These are phyloP conservation scores for Pleurotus platypus DNA, from an alignment of 768 basidiomycete genomes.

Conservation along the genomic window DNA sequence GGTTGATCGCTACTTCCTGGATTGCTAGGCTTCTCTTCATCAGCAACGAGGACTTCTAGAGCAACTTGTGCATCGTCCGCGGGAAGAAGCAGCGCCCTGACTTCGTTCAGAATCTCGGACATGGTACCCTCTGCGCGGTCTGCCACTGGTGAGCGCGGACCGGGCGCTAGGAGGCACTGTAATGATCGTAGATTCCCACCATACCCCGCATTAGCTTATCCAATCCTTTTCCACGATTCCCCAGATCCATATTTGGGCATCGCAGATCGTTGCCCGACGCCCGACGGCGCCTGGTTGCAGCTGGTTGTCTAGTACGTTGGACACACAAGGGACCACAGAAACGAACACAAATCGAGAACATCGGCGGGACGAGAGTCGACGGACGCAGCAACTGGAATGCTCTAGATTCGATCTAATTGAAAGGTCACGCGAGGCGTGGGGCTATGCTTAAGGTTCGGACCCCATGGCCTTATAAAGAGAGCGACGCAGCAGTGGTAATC, in stretches of 20 bases:
- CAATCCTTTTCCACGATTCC: no score
- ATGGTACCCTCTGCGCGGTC: background rate
- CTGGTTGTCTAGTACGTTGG: no score
- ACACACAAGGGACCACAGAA: background rate
- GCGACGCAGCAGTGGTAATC: background rate
- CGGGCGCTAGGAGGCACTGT: background rate
- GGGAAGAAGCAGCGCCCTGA: conserved; percentile 26
- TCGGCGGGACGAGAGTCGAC: background rate
- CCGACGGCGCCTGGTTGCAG: no score
- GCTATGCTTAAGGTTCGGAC: background rate
- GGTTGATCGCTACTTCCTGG: conserved; percentile 20
- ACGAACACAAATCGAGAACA: background rate
- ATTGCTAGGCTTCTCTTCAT: conserved; percentile 1
- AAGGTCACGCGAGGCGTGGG: background rate
- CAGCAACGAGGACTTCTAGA: conserved; percentile 28
- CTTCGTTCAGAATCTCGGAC: conserved; percentile 14
- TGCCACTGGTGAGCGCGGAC: background rate
- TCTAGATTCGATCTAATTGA: background rate
- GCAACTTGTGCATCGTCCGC: conserved; percentile 44
- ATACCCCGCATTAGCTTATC: background rate
- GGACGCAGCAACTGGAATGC: conserved; percentile 4
- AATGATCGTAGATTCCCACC: background rate
- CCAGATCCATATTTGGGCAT: no score
- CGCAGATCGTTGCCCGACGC: no score
- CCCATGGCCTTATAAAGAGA: background rate